These are phyloP conservation scores for Gossypioides kirkii DNA, from an alignment of 345 rosid species.

Conservation along the genomic window DNA sequence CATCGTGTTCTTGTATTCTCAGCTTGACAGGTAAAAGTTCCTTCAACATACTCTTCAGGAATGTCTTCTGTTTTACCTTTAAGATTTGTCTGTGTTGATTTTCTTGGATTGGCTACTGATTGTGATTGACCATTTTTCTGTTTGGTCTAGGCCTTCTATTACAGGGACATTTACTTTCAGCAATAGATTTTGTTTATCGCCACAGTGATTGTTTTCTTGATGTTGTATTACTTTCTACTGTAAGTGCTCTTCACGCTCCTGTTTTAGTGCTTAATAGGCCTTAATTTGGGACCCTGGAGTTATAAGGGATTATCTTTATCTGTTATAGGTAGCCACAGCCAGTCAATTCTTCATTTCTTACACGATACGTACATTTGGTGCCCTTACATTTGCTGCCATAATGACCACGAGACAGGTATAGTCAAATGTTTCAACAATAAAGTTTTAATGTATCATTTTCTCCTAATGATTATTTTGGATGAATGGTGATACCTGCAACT, in stretches of 20 bases:
- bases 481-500: background rate
- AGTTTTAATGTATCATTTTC: background rate
- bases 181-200: constrained; percentile 67
- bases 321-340: constrained; percentile 75
- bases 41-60: background rate
- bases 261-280: background rate
- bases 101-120: constrained; percentile 10
- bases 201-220: constrained; percentile 75
- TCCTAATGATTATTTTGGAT: constrained; percentile 14
- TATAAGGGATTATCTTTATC: constrained; percentile 10
- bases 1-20: constrained; percentile 70
- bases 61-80: background rate
- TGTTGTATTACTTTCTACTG: constrained; percentile 73
- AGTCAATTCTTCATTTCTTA: constrained; percentile 92
- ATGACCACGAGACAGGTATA: constrained; percentile 96
- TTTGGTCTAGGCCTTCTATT: constrained; percentile 57
- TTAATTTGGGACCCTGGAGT: background rate
- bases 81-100: background rate
- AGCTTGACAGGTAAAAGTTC: constrained; percentile 63
- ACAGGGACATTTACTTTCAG: constrained; percentile 72
- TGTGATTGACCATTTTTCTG: constrained; percentile 4
- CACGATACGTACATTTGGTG: constrained; percentile 94
- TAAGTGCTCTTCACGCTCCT: constrained; percentile 32
- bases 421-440: background rate
- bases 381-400: constrained; percentile 83